Percentiles rank a stretch among this genome's conserved stretches.
Conservation (phyloP, 768 basidiomycete species). For the Suillus spraguei region DNA sequence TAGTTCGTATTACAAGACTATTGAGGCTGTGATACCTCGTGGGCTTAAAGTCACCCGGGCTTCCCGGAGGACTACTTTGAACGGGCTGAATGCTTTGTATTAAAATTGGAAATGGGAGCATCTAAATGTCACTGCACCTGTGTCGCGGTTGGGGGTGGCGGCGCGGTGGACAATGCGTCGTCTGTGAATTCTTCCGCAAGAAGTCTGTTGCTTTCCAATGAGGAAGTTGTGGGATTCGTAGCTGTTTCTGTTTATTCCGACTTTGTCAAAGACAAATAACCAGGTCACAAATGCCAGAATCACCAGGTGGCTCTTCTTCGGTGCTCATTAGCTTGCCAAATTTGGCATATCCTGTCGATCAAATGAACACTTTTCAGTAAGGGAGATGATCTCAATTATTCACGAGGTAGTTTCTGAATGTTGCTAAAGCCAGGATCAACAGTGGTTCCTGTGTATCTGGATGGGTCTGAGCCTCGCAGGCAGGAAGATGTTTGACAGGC, state of each 20-base stretch:
- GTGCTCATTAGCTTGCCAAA: constrained; percentile 55
- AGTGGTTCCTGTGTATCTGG: constrained; percentile 72
- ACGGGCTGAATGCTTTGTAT: background rate
- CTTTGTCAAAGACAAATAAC: constrained; percentile 9
- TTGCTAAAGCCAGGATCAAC: constrained; percentile 77
- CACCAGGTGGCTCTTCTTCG: constrained; percentile 30
- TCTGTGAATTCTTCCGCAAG: constrained; percentile 45
- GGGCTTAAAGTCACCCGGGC: constrained; percentile 38
- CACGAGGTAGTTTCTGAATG: constrained; percentile 77
- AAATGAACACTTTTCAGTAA: background rate
- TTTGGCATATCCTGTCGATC: constrained; percentile 61
- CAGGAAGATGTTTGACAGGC: background rate
- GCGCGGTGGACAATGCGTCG: constrained; percentile 61
- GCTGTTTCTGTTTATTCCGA: constrained; percentile 17
- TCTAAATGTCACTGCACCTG: constrained; percentile 3
- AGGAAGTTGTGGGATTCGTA: constrained; percentile 15
- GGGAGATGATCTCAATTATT: constrained; percentile 15
- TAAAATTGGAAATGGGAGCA: background rate
- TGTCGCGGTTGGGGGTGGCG: constrained; percentile 41
- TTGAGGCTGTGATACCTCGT: constrained; percentile 42
- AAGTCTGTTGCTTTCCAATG: constrained; percentile 10
- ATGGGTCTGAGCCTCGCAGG: constrained; percentile 27
- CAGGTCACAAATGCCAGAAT: constrained; percentile 18
- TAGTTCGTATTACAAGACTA: background rate
- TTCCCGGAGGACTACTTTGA: background rate